Conservation (phyloP, 1,284 basidiomycete species). For the Blastosporella zonata region DNA sequence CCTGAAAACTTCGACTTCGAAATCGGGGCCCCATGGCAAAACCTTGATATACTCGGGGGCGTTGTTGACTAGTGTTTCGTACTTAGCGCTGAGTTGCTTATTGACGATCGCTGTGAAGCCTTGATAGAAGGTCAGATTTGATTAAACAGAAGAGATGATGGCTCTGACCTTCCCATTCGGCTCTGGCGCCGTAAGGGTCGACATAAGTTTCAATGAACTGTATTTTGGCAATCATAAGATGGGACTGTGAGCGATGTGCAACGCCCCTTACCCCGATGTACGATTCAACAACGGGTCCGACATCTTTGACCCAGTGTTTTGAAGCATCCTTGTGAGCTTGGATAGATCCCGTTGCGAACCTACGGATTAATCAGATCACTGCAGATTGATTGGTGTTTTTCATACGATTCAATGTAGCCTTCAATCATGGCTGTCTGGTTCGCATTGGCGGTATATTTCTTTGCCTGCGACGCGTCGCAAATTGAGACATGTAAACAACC, state of each 20-base stretch:
- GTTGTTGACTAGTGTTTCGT: slow-evolving; percentile 68
- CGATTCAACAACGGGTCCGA: slow-evolving; percentile 83
- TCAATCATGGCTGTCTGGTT: slow-evolving; percentile 73
- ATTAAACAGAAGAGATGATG: not conserved
- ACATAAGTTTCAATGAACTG: slow-evolving; percentile 77
- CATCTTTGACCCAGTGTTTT: slow-evolving; percentile 79
- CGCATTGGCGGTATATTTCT: slow-evolving; percentile 69
- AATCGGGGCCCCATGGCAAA: slow-evolving; percentile 80
- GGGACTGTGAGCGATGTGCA: slow-evolving; percentile 27
- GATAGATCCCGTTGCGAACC: slow-evolving; percentile 76
- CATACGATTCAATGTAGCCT: slow-evolving; percentile 75
- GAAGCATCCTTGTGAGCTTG: slow-evolving; percentile 76
- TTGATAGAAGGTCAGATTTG: slow-evolving; percentile 24
- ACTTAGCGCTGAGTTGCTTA: slow-evolving; percentile 78
- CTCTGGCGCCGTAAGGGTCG: slow-evolving; percentile 79
- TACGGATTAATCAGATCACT: slow-evolving; percentile 22
- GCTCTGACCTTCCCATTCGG: slow-evolving; percentile 78
- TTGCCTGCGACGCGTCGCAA: slow-evolving; percentile 45
- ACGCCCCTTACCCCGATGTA: slow-evolving; percentile 61
- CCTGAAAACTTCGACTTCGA: slow-evolving; percentile 79
- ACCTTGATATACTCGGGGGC: slow-evolving; percentile 77
- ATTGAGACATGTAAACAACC: no score
- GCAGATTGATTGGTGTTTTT: slow-evolving; percentile 2
- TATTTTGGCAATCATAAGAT: slow-evolving; percentile 28
- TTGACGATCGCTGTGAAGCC: slow-evolving; percentile 87